Percentiles rank a stretch among this genome's conserved stretches.
phyloP scores from a whole-genome alignment of 805 yeast genomes.

The Komagataella phaffii region DNA sequence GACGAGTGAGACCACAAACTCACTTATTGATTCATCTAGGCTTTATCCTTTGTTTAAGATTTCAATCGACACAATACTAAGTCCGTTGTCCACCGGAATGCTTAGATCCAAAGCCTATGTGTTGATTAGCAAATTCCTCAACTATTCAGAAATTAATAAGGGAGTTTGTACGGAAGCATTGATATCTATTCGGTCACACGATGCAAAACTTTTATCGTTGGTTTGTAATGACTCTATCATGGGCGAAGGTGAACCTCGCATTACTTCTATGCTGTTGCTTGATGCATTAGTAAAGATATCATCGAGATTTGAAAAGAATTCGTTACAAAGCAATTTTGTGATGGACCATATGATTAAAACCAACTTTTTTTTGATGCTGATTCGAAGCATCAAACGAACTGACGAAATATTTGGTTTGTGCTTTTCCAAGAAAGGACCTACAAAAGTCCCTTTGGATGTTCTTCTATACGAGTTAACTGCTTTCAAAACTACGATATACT shows the following conservation, averaged over 20 bases:
- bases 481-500: constrained; percentile 55
- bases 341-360: constrained; percentile 47
- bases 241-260: constrained; percentile 65
- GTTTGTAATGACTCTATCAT: constrained; percentile 68
- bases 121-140: constrained; percentile 51
- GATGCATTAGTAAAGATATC: constrained; percentile 27
- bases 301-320: constrained; percentile 41
- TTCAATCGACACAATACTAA: constrained; percentile 58
- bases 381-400: constrained; percentile 53
- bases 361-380: constrained; percentile 51
- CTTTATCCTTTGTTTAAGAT: constrained; percentile 61
- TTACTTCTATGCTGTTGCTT: constrained; percentile 63
- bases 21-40: constrained; percentile 30
- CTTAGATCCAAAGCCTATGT: constrained; percentile 74
- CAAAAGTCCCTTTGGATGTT: constrained; percentile 29
- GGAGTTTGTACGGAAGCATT: constrained; percentile 31
- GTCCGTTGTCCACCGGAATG: constrained; percentile 52
- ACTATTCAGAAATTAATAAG: constrained; percentile 29
- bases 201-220: constrained; percentile 41
- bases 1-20: constrained; percentile 17
- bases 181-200: constrained; percentile 46
- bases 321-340: constrained; percentile 38
- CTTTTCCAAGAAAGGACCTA: constrained; percentile 6
- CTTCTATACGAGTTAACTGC: constrained; percentile 65
- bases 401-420: constrained; percentile 45